These are phyloP conservation scores for Friedmanniomyces simplex DNA, from an alignment of 495 filamentous ascomycete species.

Conservation along the genomic window DNA sequence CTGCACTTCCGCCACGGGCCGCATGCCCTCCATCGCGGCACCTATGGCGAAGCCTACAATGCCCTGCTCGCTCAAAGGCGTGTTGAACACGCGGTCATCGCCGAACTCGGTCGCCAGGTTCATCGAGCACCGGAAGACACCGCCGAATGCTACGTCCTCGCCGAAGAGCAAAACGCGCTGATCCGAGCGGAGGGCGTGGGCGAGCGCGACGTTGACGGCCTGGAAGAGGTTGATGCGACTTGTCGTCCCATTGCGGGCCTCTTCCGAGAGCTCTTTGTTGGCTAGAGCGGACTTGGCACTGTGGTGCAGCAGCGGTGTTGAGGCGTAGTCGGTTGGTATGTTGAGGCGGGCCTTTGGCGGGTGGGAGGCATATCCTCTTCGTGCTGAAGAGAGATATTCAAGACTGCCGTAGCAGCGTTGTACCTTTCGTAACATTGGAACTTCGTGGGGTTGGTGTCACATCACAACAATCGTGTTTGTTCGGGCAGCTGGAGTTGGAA, in stretches of 20 bases:
- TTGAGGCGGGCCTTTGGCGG: constrained; percentile 57
- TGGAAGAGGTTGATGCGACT: constrained; percentile 86
- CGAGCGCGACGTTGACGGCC: constrained; percentile 80
- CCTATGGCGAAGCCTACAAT: constrained; percentile 93
- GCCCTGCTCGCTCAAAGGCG: constrained; percentile 86
- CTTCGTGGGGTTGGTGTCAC: neutral
- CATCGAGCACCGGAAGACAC: constrained; percentile 92
- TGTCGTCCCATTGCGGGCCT: constrained; percentile 54
- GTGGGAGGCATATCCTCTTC: constrained; percentile 27
- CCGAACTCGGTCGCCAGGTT: constrained; percentile 81
- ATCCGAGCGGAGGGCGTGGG: constrained; percentile 70
- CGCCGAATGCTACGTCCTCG: constrained; percentile 94
- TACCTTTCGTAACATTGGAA: neutral
- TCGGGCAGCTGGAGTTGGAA: neutral
- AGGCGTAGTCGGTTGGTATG: constrained; percentile 76
- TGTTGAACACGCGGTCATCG: constrained; percentile 87
- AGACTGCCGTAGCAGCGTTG: neutral
- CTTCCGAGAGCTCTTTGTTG: constrained; percentile 44
- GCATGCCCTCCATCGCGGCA: constrained; percentile 81
- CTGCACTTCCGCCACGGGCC: constrained; percentile 90
- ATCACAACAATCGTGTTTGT: neutral
- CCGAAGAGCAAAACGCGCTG: constrained; percentile 85
- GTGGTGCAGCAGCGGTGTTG: constrained; percentile 71
- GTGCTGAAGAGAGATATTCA: neutral
- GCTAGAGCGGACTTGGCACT: constrained; percentile 56